Conservation (phyloP, 768 basidiomycete genomes). For the Amanita thiersii region DNA sequence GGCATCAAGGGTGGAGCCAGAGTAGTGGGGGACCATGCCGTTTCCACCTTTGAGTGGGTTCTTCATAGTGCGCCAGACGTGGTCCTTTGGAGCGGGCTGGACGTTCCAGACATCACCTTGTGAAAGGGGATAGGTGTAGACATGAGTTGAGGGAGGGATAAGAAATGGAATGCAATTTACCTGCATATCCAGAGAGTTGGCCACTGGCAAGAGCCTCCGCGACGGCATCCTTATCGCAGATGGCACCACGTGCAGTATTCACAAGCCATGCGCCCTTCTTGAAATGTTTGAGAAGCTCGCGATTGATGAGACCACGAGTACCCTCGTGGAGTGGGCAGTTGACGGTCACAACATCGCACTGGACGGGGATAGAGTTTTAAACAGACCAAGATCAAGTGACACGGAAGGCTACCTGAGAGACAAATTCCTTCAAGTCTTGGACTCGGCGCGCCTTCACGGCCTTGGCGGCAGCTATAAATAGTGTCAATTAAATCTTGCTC, state of each 20-base stretch:
- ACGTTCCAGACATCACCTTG: constrained; percentile 78
- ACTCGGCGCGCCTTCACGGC: constrained; percentile 67
- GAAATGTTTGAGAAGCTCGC: constrained; percentile 77
- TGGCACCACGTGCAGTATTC: constrained; percentile 90
- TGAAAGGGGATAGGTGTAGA: constrained; percentile 16
- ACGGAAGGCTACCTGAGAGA: constrained; percentile 27
- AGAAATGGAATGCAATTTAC: constrained; percentile 16
- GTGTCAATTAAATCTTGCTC: not conserved
- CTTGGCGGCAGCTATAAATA: constrained; percentile 46
- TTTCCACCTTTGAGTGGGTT: constrained; percentile 81
- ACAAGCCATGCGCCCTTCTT: constrained; percentile 91
- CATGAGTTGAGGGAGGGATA: constrained; percentile 15
- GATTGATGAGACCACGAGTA: constrained; percentile 73
- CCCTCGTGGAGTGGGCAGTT: constrained; percentile 86
- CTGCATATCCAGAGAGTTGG: constrained; percentile 55
- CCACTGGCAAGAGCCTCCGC: constrained; percentile 70
- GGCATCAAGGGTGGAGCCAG: constrained; percentile 85
- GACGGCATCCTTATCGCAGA: constrained; percentile 79
- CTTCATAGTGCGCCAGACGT: constrained; percentile 78
- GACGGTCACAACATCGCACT: constrained; percentile 80
- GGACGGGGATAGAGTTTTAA: constrained; percentile 1
- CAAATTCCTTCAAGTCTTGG: constrained; percentile 62
- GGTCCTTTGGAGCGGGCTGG: constrained; percentile 81
- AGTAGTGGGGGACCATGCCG: constrained; percentile 85
- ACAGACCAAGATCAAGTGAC: not conserved